Conservation (phyloP, 257 asterid species). For the Fraxinus americana region DNA sequence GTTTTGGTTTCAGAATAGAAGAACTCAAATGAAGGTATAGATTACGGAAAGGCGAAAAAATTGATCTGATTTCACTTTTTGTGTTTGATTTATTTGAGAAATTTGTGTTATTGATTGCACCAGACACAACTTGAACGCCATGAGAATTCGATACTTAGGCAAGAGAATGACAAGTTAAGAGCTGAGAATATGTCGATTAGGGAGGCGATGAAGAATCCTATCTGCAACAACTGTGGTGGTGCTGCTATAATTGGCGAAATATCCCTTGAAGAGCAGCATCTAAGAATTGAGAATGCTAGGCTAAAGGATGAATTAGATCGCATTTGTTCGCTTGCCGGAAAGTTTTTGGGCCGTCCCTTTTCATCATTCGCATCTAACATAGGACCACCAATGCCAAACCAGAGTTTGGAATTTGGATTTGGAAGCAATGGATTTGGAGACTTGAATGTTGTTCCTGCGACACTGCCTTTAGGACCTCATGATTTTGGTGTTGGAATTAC, state of each 20-base stretch:
- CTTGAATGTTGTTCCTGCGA: slow-evolving; percentile 29
- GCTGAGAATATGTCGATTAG: slow-evolving; percentile 58
- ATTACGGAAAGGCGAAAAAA: too few species aligned
- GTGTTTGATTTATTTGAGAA: background rate
- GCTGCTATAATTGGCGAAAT: slow-evolving; percentile 58
- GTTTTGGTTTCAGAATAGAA: slow-evolving; percentile 68
- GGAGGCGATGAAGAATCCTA: slow-evolving; percentile 56
- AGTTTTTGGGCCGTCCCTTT: slow-evolving; percentile 50
- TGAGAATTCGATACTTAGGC: slow-evolving; percentile 55
- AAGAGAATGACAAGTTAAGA: slow-evolving; percentile 62
- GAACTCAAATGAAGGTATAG: slow-evolving; percentile 68
- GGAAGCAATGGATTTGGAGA: slow-evolving; percentile 59
- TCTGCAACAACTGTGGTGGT: slow-evolving; percentile 66
- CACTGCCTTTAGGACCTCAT: slow-evolving; percentile 43
- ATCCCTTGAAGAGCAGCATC: slow-evolving; percentile 60
- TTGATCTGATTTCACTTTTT: background rate
- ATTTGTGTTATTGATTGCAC: background rate
- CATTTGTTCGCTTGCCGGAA: slow-evolving; percentile 47
- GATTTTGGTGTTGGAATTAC: slow-evolving; percentile 56
- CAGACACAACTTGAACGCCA: slow-evolving; percentile 66
- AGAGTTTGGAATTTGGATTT: slow-evolving; percentile 74
- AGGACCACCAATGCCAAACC: slow-evolving; percentile 43
- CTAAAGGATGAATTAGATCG: slow-evolving; percentile 61
- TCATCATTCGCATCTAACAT: slow-evolving; percentile 18
- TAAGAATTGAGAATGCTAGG: slow-evolving; percentile 55